These are phyloP conservation scores for Gigaspora rosea DNA, from an alignment of 192 early-diverging fungal genomes.

Conservation along the genomic window DNA sequence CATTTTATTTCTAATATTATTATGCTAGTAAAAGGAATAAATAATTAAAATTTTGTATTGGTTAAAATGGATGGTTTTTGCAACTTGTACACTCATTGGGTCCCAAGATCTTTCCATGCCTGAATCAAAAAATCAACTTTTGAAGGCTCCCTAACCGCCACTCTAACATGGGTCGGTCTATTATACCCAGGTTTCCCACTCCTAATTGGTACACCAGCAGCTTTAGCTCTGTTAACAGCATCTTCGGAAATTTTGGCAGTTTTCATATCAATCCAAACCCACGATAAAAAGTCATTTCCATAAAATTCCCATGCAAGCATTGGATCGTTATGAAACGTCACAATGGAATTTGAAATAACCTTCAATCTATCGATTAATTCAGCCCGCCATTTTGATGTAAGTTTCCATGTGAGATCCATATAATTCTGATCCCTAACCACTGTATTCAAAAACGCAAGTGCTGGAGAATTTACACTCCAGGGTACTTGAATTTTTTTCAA, in stretches of 20 bases:
- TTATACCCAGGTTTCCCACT: slow-evolving; percentile 77
- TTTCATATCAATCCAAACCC: slow-evolving; percentile 84
- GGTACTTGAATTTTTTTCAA: slow-evolving; percentile 85
- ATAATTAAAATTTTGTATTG: too few relatives aligned
- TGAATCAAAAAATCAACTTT: slow-evolving; percentile 69
- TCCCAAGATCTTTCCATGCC: slow-evolving; percentile 62
- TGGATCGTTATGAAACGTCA: neutral
- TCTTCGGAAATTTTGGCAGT: slow-evolving; percentile 58
- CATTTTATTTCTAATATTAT: too few relatives aligned
- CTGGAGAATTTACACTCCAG: slow-evolving; percentile 91
- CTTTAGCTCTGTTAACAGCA: slow-evolving; percentile 65
- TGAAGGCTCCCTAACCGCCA: slow-evolving; percentile 73
- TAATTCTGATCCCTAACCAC: slow-evolving; percentile 73
- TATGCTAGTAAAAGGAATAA: too few relatives aligned
- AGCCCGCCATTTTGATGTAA: slow-evolving; percentile 69
- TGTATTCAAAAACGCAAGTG: slow-evolving; percentile 78
- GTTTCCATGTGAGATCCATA: slow-evolving; percentile 76
- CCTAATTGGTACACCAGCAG: slow-evolving; percentile 84
- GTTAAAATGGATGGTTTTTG: too few relatives aligned
- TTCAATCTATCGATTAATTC: slow-evolving; percentile 50
- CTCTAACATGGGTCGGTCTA: slow-evolving; percentile 71
- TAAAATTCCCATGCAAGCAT: slow-evolving; percentile 61
- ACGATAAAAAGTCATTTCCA: slow-evolving; percentile 78
- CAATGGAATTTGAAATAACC: slow-evolving; percentile 16
- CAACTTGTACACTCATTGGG: neutral